Base-by-base conservation (phyloP, 495 filamentous ascomycete species). In the Echria macrotheca region DNA sequence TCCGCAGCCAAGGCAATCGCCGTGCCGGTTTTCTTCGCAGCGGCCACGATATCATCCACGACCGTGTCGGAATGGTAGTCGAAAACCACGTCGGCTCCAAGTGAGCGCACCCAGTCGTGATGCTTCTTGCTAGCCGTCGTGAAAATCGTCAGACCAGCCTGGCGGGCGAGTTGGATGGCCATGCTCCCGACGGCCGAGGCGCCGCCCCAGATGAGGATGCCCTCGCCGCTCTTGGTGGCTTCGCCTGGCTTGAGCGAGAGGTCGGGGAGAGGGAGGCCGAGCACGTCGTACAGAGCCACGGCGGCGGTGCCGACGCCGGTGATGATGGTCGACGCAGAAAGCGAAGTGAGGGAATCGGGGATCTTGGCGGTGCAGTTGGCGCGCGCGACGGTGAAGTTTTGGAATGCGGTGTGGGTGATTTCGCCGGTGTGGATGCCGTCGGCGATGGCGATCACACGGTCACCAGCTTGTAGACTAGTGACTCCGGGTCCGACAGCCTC, bases 121-220 rank as follows among this genome's bases (percentile, higher is more conserved):
- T 86, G 84, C 45, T 67, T 67, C 0, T 68, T 60, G 1, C 73
- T 77, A 2, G 77, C 68, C 0, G 80, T 84, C 0, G 77, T 69
- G 50, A 80, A 59, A 0, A 87, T 82, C 18, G 77, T 73, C 32
- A 77, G 76, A 4, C 83, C 84, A 0, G 80, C 68, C 0, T 77
- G 74, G 0, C 67, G 68, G 9, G 80, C 81, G 12, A 83, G 68
- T 53, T 87, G 85, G 53, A 85, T 83, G 0, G 78, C 79, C 47
- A 75, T 75, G 54, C 69, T 69, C 11, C 84, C 83, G 12, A 85
- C 77, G 43, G 74, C 78, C 4, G 69, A 68, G 3, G 76, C 69
- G 26, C 81, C 83, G 12, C 79, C 79, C 71, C 80, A 85, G 54
- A 85, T 59, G 3, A 85, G 58, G 0, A 86, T 37, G 0, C 61